These are phyloP conservation scores for Gymnopilus dilepis DNA, from an alignment of 768 basidiomycete genomes.

Conservation along the genomic window DNA sequence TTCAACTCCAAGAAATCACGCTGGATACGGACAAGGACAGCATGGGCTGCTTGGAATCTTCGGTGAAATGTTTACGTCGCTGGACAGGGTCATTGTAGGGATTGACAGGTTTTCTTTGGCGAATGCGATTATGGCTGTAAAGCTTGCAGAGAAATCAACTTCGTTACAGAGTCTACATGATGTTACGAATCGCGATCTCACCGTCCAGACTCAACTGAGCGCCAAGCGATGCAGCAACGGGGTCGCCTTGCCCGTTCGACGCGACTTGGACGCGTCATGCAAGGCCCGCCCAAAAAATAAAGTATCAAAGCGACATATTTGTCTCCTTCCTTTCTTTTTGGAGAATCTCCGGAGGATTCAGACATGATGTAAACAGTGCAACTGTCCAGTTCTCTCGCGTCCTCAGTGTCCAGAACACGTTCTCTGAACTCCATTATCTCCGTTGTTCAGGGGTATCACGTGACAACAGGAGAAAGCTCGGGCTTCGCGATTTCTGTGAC, in stretches of 20 bases:
- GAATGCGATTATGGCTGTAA: background rate
- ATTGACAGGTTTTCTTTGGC: background rate
- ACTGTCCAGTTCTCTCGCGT: background rate
- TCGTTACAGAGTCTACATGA: too few relatives aligned
- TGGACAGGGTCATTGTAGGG: background rate
- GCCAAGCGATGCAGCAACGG: background rate
- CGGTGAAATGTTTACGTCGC: constrained; percentile 6
- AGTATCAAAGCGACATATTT: constrained; percentile 2
- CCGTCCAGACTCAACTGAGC: background rate
- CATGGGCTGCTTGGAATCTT: background rate
- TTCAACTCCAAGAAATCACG: background rate
- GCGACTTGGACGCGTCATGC: background rate
- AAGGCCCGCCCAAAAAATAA: background rate
- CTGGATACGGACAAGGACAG: background rate
- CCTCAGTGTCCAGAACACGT: background rate
- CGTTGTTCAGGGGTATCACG: constrained; percentile 19
- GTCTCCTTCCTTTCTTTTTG: constrained; percentile 6
- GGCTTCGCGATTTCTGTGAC: background rate
- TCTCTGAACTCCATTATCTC: constrained; percentile 24
- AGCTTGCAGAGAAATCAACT: background rate
- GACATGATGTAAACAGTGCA: background rate
- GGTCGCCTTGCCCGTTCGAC: background rate
- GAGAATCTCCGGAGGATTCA: constrained; percentile 5
- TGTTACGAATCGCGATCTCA: too few relatives aligned
- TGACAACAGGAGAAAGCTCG: constrained; percentile 24